Evolutionary conservation across 2,329 filamentous ascomycete species (phyloP).

Genomic region (Nannizzia gypsea): DNA sequence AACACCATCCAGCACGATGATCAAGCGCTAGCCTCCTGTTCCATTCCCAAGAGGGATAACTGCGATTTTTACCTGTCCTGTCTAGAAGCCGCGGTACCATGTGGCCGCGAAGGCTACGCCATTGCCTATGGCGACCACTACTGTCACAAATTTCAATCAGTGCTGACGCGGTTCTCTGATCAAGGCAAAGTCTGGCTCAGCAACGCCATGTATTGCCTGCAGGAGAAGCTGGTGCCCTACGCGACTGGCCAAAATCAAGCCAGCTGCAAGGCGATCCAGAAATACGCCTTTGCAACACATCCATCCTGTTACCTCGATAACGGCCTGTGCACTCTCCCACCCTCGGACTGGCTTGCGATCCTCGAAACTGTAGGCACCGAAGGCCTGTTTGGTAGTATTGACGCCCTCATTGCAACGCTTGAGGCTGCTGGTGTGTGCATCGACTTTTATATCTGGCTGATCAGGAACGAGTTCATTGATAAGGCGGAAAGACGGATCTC

Average conservation of each 20-base stretch:
- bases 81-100: conserved; percentile 16
- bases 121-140: conserved; percentile 22
- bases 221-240: conserved; percentile 18
- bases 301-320: conserved; percentile 17
- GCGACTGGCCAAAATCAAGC: conserved; percentile 10
- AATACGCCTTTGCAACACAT: conserved; percentile 18
- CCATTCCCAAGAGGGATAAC: conserved; percentile 16
- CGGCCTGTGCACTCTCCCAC: conserved; percentile 16
- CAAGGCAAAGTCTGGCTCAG: conserved; percentile 19
- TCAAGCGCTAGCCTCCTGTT: conserved; percentile 4
- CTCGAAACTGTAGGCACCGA: conserved; percentile 9
- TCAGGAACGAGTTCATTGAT: background rate
- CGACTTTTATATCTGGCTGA: conserved; percentile 10
- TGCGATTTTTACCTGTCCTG: conserved; percentile 21
- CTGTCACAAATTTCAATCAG: conserved; percentile 18
- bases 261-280: conserved; percentile 14
- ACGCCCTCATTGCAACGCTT: conserved; percentile 5
- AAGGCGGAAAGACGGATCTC: background rate
- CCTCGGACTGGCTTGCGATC: conserved; percentile 16
- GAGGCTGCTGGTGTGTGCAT: conserved; percentile 5
- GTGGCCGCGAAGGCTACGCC: conserved; percentile 22
- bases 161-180: conserved; percentile 12
- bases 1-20: background rate
- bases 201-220: conserved; percentile 21
- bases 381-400: conserved; percentile 8